Base-by-base conservation (phyloP, 768 basidiomycete species). In the Kwoniella pini region DNA sequence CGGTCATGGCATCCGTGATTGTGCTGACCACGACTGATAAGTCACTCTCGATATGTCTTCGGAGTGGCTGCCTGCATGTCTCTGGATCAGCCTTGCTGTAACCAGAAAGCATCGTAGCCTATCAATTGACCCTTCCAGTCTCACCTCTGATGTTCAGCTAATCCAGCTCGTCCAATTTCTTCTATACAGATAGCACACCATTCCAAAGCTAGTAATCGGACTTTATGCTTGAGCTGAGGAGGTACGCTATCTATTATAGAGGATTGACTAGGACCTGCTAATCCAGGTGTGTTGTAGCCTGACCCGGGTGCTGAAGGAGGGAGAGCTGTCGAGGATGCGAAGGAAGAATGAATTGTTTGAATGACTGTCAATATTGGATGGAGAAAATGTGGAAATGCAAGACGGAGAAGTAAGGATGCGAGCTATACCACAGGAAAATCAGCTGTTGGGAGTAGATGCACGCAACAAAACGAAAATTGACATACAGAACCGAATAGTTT, bases 401-500 rank as follows among this genome's bases (percentile, higher is more conserved):
- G 81, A 81, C 54, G 83, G 80, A 0, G 87, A 83, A 42, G 83
- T 83, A 50, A 90, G 82, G 77, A 88, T 85, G 57, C 92, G 78
- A 38, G 90, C 89, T 57, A 90, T 84, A 60, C 87, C 81, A 86
- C 87, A 69, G 30, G 38, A 40, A 57, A 43, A 60, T 52, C 10
- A 42, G 19, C 21, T 28, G 13, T 24, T 26, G 26, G 19, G 45
- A 27, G 33, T 39, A 28, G 27, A 45, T n/a, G n/a, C n/a, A n/a
- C n/a, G n/a, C n/a, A n/a, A n/a, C n/a, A n/a, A n/a, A n/a, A n/a
- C n/a, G n/a, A n/a, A n/a, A n/a, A n/a, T n/a, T n/a, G n/a, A n/a
- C n/a, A n/a, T 80, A 94, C 90, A 50, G 90, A 86, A 22, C 92
- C 90, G 75, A 89, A 96, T 17, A 94, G 80, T 73, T 94, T 96